These are phyloP conservation scores for Fusarium metavorans DNA, from an alignment of 2,329 filamentous ascomycete genomes.

Conservation along the genomic window DNA sequence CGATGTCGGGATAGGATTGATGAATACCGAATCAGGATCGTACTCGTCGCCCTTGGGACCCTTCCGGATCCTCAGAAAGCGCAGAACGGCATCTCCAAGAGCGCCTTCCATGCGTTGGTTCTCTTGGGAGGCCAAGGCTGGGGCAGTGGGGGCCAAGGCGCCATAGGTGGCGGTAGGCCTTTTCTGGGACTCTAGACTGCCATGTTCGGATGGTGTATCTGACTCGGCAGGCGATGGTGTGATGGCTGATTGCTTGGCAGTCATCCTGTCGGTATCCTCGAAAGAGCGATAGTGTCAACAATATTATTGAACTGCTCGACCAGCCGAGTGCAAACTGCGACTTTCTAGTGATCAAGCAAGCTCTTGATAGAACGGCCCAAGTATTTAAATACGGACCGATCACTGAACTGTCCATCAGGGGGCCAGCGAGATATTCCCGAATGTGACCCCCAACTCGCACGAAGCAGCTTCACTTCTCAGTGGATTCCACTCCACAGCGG, in stretches of 20 bases:
- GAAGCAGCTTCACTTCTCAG: not conserved
- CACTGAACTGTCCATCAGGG: not conserved
- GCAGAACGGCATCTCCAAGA: constrained; percentile 49
- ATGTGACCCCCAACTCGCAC: not conserved
- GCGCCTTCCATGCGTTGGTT: constrained; percentile 47
- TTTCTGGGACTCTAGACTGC: not conserved
- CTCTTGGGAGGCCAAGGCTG: constrained; percentile 43
- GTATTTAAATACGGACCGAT: not conserved
- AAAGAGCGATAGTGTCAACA: not conserved
- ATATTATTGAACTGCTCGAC: not conserved
- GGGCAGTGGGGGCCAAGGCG: not conserved
- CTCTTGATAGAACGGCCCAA: not conserved
- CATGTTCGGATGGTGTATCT: constrained; percentile 4
- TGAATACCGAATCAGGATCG: constrained; percentile 40
- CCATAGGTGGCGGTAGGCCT: not conserved
- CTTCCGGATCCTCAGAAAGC: constrained; percentile 50
- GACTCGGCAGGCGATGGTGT: not conserved
- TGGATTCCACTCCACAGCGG: not conserved
- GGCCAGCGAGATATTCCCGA: not conserved
- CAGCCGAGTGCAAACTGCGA: not conserved
- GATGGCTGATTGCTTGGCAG: not conserved
- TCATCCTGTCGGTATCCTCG: not conserved
- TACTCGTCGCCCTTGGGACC: constrained; percentile 40
- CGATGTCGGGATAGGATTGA: not conserved
- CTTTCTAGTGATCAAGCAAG: not conserved